Percentiles rank a stretch among this genome's conserved stretches.
Evolutionary conservation across 371 early-diverging fungal species (phyloP).

Genomic region (Polyrhizophydium stewartii): DNA sequence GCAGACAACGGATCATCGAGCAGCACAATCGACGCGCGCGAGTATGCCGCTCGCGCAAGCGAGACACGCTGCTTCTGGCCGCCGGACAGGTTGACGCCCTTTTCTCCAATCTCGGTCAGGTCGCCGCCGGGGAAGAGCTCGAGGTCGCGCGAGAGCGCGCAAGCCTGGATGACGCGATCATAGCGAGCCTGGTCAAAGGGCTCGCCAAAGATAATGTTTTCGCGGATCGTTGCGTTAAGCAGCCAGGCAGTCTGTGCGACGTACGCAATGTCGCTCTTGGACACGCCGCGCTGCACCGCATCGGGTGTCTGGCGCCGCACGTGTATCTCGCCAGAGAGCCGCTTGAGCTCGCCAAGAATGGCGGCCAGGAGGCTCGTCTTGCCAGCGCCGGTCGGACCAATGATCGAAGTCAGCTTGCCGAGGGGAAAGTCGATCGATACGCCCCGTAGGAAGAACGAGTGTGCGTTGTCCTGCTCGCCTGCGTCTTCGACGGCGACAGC

Average conservation of each 20-base stretch:
- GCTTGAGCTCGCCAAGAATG: constrained; percentile 24
- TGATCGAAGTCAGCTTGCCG: constrained; percentile 57
- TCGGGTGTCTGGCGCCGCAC: neutral
- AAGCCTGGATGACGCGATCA: neutral
- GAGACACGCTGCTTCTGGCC: constrained; percentile 55
- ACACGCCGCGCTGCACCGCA: neutral
- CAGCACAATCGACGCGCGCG: constrained; percentile 6
- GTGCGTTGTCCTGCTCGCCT: neutral
- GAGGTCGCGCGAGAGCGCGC: constrained; percentile 30
- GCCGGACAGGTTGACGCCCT: constrained; percentile 81
- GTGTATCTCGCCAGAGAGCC: neutral
- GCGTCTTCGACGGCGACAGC: constrained; percentile 8
- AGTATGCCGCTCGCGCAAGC: constrained; percentile 44
- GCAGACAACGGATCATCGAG: constrained; percentile 68
- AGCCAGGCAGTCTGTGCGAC: constrained; percentile 45
- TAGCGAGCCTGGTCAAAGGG: neutral
- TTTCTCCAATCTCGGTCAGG: constrained; percentile 39
- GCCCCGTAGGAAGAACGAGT: constrained; percentile 17
- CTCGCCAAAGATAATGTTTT: constrained; percentile 36
- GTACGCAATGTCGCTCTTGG: constrained; percentile 40
- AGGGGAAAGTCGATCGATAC: constrained; percentile 48
- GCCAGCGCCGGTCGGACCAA: constrained; percentile 67
- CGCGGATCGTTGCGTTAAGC: constrained; percentile 37
- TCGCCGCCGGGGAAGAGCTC: constrained; percentile 29
- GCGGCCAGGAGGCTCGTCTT: constrained; percentile 62